Evolutionary conservation across 2,329 filamentous ascomycete genomes (phyloP), one percentile per base, ranked within the genome.

Genomic region (Clarireedia paspali): DNA sequence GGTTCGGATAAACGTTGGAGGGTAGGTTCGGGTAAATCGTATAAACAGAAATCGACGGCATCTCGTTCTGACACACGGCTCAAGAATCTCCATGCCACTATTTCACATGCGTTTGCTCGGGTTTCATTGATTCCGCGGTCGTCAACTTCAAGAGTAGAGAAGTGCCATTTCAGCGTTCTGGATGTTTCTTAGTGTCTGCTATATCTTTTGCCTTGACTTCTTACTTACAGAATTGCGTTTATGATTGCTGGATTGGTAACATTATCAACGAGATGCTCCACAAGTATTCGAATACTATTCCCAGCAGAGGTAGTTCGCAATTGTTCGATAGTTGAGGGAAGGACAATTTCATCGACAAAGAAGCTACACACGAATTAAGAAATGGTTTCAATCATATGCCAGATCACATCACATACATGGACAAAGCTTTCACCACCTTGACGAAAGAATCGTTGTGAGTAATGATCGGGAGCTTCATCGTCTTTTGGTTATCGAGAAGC

Each of bases 61-160:
- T 91, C 88, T 24, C 82, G 75, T 66, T 90, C 86, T 1, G 84
- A 85, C 34, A 91, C 74, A 54, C 82, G 82, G 15, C 82, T 83
- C 38, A 91, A 74, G 63, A 90, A 89, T 40, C 88, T 81, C 85
- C 87, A 91, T 39, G 88, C 88, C 14, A 90, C 86, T 59, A 90
- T 87, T 72, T 92, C 88, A 66, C 88, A 91, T 27, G 86, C 87
- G 66, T 83, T 81, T 20, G 85, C 86, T 53, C 88, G 79, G 14
- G 86, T 81, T 56, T 87, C 80, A 56, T 83, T 82, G 34, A 91
- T 72, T 4, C 83, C 83, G 57, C 82, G 81, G 57, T 87, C 77
- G 47, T 78, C 77, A 30, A 70, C 75, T 59, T 87, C 85, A 36
- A 77, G 74, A 12, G 81, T 77, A 24, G 80, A 74, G 59, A 86